These are phyloP conservation scores for Leccinum glutinopallens DNA, from an alignment of 1,284 basidiomycete genomes.

Conservation along the genomic window DNA sequence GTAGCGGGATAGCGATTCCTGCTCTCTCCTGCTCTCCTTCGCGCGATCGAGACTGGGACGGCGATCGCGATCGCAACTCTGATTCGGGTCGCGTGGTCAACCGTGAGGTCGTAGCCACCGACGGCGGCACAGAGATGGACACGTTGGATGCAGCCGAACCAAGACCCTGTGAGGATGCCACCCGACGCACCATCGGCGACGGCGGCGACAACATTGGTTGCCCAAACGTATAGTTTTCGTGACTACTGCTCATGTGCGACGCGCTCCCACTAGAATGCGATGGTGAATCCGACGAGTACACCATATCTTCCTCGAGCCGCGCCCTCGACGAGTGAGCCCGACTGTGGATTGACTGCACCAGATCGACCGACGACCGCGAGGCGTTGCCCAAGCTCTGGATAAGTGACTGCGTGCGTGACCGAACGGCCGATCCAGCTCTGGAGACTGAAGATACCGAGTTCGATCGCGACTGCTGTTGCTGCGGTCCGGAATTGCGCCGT, in stretches of 20 bases:
- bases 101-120: constrained; percentile 29
- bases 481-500: constrained; percentile 32
- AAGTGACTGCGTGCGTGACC: constrained; percentile 62
- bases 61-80: neutral
- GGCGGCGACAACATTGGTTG: constrained; percentile 45
- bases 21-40: constrained; percentile 19
- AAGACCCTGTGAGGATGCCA: constrained; percentile 26
- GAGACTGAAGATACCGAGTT: constrained; percentile 47
- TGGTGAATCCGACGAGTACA: constrained; percentile 44
- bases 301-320: constrained; percentile 55
- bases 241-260: constrained; percentile 47
- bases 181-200: constrained; percentile 7
- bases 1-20: constrained; percentile 22
- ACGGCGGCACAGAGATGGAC: constrained; percentile 29
- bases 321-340: constrained; percentile 63
- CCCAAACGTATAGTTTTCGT: constrained; percentile 74
- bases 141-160: constrained; percentile 19
- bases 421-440: constrained; percentile 51
- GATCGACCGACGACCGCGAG: constrained; percentile 60
- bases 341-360: constrained; percentile 49
- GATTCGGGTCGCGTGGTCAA: constrained; percentile 12
- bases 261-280: constrained; percentile 53
- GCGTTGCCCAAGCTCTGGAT: constrained; percentile 65
- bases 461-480: constrained; percentile 37
- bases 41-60: constrained; percentile 11